Evolutionary conservation across 1,284 basidiomycete genomes (phyloP), one percentile per base, ranked within the genome.

Genomic region (Heliocybe sulcata): DNA sequence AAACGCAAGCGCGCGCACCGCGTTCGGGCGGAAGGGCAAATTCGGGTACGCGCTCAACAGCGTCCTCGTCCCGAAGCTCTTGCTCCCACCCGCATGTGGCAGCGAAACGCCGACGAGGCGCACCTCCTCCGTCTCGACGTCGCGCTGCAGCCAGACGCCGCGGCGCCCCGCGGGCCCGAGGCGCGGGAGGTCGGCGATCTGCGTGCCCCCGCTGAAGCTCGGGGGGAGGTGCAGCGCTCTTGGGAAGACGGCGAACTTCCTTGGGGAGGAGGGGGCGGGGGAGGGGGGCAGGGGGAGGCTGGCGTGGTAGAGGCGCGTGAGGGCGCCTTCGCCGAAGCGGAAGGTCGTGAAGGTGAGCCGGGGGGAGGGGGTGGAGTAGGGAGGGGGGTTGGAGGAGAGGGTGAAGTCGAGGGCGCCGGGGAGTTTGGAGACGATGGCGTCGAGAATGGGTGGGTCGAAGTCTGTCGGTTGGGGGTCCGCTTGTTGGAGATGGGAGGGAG

Each of bases 131-230:
- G 67, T 74, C 53, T 80, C 75, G 74, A 76, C 77, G 52, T 73
- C 69, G 31, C 75, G 74, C 56, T 78, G 75, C 45, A 81, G 60
- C 80, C 80, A 82, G 6, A 82, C 71, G 4, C 74, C 78, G 29
- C 79, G 65, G 14, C 66, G 61, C 2, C 79, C 79, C 3, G 68
- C 73, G 42, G 67, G 69, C 14, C 80, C 80, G 2, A 81, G 61
- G 54, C 76, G 75, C 2, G 75, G 68, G 3, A 75, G 66, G 50
- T 76, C 74, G n/a, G 72, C 68, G 9, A 71, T 68, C 2, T 68
- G 67, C 47, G 66, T 31, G 29, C 29, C 29, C 29, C 29, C 29
- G 29, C 29, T 31, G 29, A 31, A 12, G 29, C 12, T 31, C 29
- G 29, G 4, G 29, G 29, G 4, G 29, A 31, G 29, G 29, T 31